Percentiles rank a stretch among this genome's conserved stretches.
Evolutionary conservation across 805 yeast genomes (phyloP).

Genomic region (Vanderwaltozyma verrucispora): DNA sequence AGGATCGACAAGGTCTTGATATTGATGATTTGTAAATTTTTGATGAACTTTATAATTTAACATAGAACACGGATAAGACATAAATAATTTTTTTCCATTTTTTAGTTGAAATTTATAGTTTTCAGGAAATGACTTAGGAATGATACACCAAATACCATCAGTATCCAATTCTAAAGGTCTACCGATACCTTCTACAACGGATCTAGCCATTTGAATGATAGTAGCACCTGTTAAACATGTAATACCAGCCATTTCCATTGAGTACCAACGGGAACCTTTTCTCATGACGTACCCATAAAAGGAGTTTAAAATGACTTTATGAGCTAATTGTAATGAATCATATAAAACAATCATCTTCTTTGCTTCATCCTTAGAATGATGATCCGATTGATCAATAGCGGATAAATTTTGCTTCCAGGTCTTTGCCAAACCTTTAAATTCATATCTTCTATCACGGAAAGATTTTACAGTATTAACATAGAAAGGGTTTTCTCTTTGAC

Average conservation of each 20-base stretch:
- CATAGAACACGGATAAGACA: constrained; percentile 96
- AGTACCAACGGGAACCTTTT: constrained; percentile 98
- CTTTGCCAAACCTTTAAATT: constrained; percentile 86
- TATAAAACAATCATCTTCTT: constrained; percentile 86
- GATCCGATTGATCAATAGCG: constrained; percentile 42
- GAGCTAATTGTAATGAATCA: constrained; percentile 93
- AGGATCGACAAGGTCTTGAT: constrained; percentile 75
- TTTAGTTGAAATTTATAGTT: constrained; percentile 59
- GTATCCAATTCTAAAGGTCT: constrained; percentile 95
- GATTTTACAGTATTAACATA: constrained; percentile 90
- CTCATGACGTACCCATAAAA: constrained; percentile 99
- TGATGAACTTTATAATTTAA: constrained; percentile 86
- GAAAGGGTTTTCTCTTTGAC: constrained; percentile 96
- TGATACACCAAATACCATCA: constrained; percentile 99
- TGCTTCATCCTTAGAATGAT: constrained; percentile 73
- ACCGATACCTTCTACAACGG: constrained; percentile 84
- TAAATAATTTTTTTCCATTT: constrained; percentile 63
- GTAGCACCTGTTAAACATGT: constrained; percentile 98
- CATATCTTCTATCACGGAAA: constrained; percentile 93
- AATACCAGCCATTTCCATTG: constrained; percentile 99
- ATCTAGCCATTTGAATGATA: constrained; percentile 93
- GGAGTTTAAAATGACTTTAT: constrained; percentile 90
- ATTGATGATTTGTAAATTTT: constrained; percentile 86
- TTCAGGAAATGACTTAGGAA: constrained; percentile 91
- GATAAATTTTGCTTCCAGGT: constrained; percentile 81